A percentile compares a stretch with the other conserved stretches of the same genome.
These are phyloP conservation scores for Wickerhamiella nectarea DNA, from an alignment of 805 yeast genomes.

Conservation along the genomic window DNA sequence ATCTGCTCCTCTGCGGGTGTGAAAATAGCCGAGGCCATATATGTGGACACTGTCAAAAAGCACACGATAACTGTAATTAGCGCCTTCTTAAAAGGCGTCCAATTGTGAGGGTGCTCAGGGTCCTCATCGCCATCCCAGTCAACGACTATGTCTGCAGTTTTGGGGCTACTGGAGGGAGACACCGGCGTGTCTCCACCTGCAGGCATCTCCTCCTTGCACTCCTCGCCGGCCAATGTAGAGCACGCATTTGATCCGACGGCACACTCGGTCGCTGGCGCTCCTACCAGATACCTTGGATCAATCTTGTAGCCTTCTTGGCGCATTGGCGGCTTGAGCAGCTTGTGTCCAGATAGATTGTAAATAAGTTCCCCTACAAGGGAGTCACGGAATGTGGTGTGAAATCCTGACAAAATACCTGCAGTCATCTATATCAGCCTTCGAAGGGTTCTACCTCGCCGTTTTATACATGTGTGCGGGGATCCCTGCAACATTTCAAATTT, in stretches of 20 bases:
- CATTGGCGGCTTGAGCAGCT: background rate
- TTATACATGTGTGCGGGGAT: too few species aligned
- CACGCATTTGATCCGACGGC: background rate
- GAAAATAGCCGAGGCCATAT: constrained; percentile 47
- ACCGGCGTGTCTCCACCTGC: too few species aligned
- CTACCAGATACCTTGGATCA: background rate
- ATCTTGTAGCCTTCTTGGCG: background rate
- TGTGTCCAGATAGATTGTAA: background rate
- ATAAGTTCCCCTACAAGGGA: background rate
- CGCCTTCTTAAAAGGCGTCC: constrained; percentile 34
- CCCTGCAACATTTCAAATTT: too few species aligned
- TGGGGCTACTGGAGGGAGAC: too few species aligned
- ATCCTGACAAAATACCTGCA: too few species aligned
- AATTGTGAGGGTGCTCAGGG: constrained; percentile 37
- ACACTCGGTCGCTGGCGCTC: background rate
- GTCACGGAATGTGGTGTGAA: background rate
- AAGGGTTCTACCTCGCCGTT: too few species aligned
- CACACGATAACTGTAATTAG: constrained; percentile 31
- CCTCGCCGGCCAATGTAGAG: too few species aligned
- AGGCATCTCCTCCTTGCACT: too few species aligned
- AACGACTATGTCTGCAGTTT: constrained; percentile 15
- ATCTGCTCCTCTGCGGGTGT: constrained; percentile 40
- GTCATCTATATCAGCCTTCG: too few species aligned
- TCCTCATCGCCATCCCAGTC: constrained; percentile 25
- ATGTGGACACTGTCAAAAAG: constrained; percentile 37